A percentile compares a stretch with the other conserved stretches of the same genome.
Evolutionary conservation across 108 stramenopile species (phyloP).

Genomic region (Pseudonitzschia multiseries): DNA sequence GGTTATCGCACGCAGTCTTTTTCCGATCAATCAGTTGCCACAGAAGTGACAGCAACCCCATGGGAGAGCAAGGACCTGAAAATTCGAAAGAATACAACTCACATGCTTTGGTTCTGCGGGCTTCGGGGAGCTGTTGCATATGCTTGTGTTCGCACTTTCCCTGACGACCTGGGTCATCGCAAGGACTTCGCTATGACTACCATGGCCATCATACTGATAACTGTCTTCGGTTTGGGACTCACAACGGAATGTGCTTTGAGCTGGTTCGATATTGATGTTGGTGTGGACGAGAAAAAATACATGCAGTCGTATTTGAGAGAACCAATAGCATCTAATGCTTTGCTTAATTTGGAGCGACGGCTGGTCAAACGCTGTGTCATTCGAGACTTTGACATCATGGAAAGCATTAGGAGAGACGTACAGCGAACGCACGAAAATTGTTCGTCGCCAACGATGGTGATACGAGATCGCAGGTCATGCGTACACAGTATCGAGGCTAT

Average conservation of each 20-base stretch:
- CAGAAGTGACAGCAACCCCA: constrained; percentile 37
- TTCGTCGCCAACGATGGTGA: constrained; percentile 3
- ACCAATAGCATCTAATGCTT: constrained; percentile 35
- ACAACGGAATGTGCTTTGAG: constrained; percentile 55
- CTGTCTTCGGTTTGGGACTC: constrained; percentile 62
- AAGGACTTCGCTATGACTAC: constrained; percentile 54
- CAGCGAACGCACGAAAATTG: not conserved
- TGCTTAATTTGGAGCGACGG: constrained; percentile 30
- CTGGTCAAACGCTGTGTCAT: constrained; percentile 39
- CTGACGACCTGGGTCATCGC: constrained; percentile 47
- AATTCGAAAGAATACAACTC: constrained; percentile 51
- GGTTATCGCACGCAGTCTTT: constrained; percentile 11
- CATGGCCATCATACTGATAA: constrained; percentile 63
- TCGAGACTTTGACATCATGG: constrained; percentile 41
- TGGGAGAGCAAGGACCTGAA: constrained; percentile 39
- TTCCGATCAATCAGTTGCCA: constrained; percentile 20
- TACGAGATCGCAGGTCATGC: constrained; percentile 3
- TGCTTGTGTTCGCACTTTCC: constrained; percentile 70
- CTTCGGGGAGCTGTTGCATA: constrained; percentile 83
- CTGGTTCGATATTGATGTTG: constrained; percentile 47
- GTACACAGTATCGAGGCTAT: constrained; percentile 15
- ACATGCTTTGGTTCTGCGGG: constrained; percentile 84
- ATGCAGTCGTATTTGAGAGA: constrained; percentile 40
- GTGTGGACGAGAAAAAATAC: constrained; percentile 64
- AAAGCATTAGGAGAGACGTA: constrained; percentile 23